These are phyloP conservation scores for Diatrype stigma DNA, from an alignment of 2,329 filamentous ascomycete species.

Conservation along the genomic window DNA sequence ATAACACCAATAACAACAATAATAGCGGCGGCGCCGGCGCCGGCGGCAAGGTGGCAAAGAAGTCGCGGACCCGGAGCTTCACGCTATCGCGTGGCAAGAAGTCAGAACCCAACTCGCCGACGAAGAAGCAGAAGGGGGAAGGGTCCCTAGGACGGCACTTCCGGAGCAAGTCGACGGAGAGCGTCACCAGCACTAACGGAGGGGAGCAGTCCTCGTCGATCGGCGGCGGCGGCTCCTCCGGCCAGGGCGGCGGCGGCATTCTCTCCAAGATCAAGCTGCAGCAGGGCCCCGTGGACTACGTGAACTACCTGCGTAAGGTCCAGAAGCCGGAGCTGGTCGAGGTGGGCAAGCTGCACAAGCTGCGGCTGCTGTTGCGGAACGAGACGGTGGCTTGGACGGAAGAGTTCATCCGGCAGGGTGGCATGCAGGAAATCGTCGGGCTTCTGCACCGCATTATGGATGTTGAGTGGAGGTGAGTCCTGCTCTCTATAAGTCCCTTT, in stretches of 20 bases:
- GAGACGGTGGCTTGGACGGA: constrained; percentile 97
- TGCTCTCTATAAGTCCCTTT: too few species aligned
- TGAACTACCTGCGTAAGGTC: constrained; percentile 76
- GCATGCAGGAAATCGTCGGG: constrained; percentile 86
- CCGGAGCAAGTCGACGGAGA: constrained; percentile 70
- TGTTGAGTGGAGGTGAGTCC: constrained; percentile 84
- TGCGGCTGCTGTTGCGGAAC: constrained; percentile 82
- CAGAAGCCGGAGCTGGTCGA: constrained; percentile 80
- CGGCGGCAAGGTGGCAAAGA: constrained; percentile 32
- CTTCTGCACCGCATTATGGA: constrained; percentile 89
- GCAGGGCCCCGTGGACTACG: constrained; percentile 76
- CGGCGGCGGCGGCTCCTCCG: constrained; percentile 43
- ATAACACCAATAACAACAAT: too few species aligned
- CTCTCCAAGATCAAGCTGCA: constrained; percentile 69
- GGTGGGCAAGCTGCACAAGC: constrained; percentile 91
- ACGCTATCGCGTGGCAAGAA: constrained; percentile 64
- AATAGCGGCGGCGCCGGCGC: too few species aligned
- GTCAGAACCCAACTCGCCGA: constrained; percentile 59
- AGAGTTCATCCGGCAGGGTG: constrained; percentile 80
- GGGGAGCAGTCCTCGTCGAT: constrained; percentile 35
- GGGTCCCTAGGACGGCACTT: constrained; percentile 59
- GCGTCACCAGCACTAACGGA: constrained; percentile 59
- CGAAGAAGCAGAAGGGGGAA: constrained; percentile 71
- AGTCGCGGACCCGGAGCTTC: constrained; percentile 71
- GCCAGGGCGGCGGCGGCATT: constrained; percentile 52